Conservation (phyloP, 2,329 filamentous ascomycete species). For the Cladophialophora chaetospira region DNA sequence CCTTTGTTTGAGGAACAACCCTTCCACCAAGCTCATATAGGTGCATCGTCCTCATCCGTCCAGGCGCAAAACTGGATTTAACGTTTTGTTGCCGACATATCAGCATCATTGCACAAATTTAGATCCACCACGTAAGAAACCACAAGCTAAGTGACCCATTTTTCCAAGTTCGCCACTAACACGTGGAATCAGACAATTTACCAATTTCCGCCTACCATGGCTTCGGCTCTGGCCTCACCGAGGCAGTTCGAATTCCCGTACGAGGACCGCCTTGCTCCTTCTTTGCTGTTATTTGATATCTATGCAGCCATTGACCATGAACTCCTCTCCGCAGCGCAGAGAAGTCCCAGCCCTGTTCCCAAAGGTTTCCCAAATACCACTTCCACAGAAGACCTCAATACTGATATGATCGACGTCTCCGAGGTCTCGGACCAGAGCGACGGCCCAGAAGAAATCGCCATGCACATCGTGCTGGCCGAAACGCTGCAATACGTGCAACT, state of each 20-base stretch:
- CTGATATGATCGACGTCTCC: neutral
- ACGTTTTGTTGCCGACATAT: too few relatives aligned
- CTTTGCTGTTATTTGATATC: neutral
- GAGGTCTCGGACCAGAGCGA: neutral
- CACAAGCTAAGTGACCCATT: too few relatives aligned
- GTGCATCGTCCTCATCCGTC: too few relatives aligned
- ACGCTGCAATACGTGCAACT: slow-evolving; percentile 9
- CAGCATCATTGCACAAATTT: too few relatives aligned
- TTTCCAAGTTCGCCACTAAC: too few relatives aligned
- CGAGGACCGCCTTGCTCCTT: neutral
- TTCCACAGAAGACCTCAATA: neutral
- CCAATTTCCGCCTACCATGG: too few relatives aligned
- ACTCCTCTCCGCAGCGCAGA: neutral
- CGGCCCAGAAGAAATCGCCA: neutral
- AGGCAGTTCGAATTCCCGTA: neutral
- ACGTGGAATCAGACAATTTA: too few relatives aligned
- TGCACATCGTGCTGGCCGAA: neutral
- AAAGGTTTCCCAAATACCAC: neutral
- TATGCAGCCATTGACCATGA: neutral
- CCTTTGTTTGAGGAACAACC: too few relatives aligned
- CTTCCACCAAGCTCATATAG: too few relatives aligned
- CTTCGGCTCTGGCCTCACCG: too few relatives aligned
- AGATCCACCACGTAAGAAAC: too few relatives aligned
- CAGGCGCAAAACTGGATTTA: too few relatives aligned
- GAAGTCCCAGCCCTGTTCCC: neutral